Conservation (phyloP, 768 basidiomycete species). For the Tulasnella sp. region DNA sequence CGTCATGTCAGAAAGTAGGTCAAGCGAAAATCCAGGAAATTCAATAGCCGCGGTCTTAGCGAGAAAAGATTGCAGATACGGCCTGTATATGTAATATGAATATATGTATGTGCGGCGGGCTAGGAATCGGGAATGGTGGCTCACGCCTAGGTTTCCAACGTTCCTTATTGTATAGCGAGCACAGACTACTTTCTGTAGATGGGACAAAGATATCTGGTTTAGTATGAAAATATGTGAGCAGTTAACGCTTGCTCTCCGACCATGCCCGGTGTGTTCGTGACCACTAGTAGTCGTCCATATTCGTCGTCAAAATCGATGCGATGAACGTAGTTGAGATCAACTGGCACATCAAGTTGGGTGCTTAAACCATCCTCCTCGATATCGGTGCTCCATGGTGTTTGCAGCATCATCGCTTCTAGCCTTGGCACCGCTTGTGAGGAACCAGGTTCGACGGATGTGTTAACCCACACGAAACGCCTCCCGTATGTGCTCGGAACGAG, state of each 20-base stretch:
- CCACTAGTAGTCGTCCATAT: background rate
- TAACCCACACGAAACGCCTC: background rate
- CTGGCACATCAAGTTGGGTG: background rate
- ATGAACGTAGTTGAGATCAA: background rate
- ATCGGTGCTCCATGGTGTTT: background rate
- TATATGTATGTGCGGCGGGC: too few relatives aligned
- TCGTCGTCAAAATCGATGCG: background rate
- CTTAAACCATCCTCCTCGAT: background rate
- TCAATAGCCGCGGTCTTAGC: too few relatives aligned
- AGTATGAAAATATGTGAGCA: background rate
- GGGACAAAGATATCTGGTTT: background rate
- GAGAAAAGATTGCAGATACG: too few relatives aligned
- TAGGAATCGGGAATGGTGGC: too few relatives aligned
- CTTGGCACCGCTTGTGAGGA: background rate
- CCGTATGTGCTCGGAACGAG: conserved; percentile 8
- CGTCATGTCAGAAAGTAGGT: too few relatives aligned
- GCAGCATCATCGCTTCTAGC: background rate
- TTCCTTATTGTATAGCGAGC: too few relatives aligned
- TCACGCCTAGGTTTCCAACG: too few relatives aligned
- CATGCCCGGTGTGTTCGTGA: background rate
- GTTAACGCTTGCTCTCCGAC: background rate
- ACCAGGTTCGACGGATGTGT: background rate
- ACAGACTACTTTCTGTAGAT: background rate
- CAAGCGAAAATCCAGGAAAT: too few relatives aligned
- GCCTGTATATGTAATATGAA: too few relatives aligned